Conservation (phyloP, 2,329 filamentous ascomycete species). For the Onygenales sp. region DNA sequence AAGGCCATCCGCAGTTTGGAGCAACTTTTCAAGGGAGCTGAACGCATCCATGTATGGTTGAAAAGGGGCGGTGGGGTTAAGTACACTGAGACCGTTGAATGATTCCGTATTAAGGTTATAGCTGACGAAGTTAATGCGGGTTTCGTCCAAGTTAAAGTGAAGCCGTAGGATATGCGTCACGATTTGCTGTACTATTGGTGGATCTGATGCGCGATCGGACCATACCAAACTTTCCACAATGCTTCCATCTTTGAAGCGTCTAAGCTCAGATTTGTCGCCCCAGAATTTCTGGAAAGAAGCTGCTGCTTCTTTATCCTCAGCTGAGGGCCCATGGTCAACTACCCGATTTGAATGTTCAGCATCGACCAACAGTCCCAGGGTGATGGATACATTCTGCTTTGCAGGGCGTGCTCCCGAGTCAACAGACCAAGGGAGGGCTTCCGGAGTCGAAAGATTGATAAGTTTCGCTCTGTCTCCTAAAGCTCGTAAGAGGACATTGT, state of each 20-base stretch:
- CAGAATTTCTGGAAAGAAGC: constrained; percentile 81
- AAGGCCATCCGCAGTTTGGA: constrained; percentile 69
- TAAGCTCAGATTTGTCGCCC: constrained; percentile 85
- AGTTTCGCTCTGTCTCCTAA: constrained; percentile 65
- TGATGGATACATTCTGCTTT: constrained; percentile 31
- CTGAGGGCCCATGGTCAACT: constrained; percentile 79
- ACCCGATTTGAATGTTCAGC: constrained; percentile 61
- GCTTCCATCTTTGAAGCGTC: constrained; percentile 89
- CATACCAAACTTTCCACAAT: constrained; percentile 90
- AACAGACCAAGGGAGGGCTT: constrained; percentile 38
- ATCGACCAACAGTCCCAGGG: constrained; percentile 63
- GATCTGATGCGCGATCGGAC: constrained; percentile 51
- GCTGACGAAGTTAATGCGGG: constrained; percentile 44
- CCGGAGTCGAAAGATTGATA: constrained; percentile 48
- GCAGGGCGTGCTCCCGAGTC: constrained; percentile 27
- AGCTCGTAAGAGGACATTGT: constrained; percentile 58
- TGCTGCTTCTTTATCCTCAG: constrained; percentile 76
- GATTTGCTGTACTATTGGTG: constrained; percentile 70
- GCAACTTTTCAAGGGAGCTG: constrained; percentile 61
- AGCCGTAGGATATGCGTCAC: constrained; percentile 58
- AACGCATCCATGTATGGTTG: constrained; percentile 62
- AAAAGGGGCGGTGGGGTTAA: constrained; percentile 42
- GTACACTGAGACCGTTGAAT: constrained; percentile 20
- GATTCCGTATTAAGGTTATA: constrained; percentile 38
- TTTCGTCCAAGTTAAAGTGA: constrained; percentile 53